phyloP scores from a whole-genome alignment of 1,284 basidiomycete genomes.

The Butyriboletus appendiculatus region DNA sequence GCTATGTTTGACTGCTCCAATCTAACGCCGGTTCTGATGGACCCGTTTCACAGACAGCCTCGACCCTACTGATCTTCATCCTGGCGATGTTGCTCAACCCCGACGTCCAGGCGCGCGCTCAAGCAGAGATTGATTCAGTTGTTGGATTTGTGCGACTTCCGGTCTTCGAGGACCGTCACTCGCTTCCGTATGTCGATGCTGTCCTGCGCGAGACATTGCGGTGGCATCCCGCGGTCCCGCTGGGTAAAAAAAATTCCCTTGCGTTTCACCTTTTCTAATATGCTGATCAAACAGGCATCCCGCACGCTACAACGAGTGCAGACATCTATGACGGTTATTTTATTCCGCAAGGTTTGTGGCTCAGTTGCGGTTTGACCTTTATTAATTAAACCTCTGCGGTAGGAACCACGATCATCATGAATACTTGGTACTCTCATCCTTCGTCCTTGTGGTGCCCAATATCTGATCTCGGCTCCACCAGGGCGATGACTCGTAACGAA shows the following conservation, averaged over 20 bases:
- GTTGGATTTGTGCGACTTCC: slow-evolving; percentile 29
- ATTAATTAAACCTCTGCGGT: not conserved
- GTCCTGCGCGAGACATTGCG: slow-evolving; percentile 32
- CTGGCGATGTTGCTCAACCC: slow-evolving; percentile 34
- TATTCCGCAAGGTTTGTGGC: slow-evolving; percentile 33
- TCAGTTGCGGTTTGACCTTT: not conserved
- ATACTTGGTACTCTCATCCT: slow-evolving; percentile 20
- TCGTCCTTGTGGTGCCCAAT: not conserved
- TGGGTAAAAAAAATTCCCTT: slow-evolving; percentile 14
- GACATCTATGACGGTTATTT: slow-evolving; percentile 33
- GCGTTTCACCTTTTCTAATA: not conserved
- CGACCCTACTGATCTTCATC: slow-evolving; percentile 29
- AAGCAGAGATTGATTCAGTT: slow-evolving; percentile 29
- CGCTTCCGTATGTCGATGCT: slow-evolving; percentile 31
- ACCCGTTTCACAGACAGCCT: slow-evolving; percentile 23
- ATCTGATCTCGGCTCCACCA: slow-evolving; percentile 1
- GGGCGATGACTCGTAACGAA: slow-evolving; percentile 34
- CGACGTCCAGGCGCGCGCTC: slow-evolving; percentile 27
- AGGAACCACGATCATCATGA: slow-evolving; percentile 34
- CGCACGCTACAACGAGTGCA: slow-evolving; percentile 26
- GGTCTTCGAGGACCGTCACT: slow-evolving; percentile 30
- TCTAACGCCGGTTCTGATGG: not conserved
- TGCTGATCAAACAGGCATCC: slow-evolving; percentile 23
- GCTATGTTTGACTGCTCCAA: not conserved
- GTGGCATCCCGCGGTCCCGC: slow-evolving; percentile 30